Base-by-base conservation (phyloP, 176 grass and related monocot species). In the Musa beccarii region DNA sequence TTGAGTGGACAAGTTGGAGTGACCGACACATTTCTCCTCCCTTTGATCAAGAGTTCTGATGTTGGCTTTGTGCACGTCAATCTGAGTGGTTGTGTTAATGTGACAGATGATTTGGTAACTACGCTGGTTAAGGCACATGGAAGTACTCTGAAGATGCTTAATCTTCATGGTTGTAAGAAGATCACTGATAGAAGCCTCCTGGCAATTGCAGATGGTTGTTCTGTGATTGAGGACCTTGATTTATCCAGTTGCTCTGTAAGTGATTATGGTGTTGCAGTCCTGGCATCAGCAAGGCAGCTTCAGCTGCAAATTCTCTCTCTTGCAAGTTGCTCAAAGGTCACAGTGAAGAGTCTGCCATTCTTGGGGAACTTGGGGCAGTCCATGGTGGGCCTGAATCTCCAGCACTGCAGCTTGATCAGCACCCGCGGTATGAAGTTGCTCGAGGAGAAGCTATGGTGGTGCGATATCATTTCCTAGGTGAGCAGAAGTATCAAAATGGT, bases 91-190 rank as follows among this genome's bases (percentile, higher is more conserved):
- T 93, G 91, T 10, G 86, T 85, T 53, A 91, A 98, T 66, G 71
- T 98, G 29, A 93, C 88, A 14, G 94, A 98, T 79, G 67, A 75
- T 1, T 62, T 84, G 51, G 62, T 89, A 20, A 78, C 82, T 52
- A 68, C 72, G 15, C 74, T 98, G 76, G 94, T 91, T 25, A 98
- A 91, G 78, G 71, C 82, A 13, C 90, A 93, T 53, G 94, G 90
- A 11, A 80, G 21, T 78, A 87, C 83, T 49, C 86, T 98, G 20
- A 74, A 76, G 72, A 83, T 83, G 53, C 88, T 98, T 68, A 89
- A 89, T 62, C 86, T 98, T 22, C 84, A 93, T 75, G 90, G 94
- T 16, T 98, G 94, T 81, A 93, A 85, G 12, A 98, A 93, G 82
- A 79, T 98, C 51, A 91, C 90, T 11, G 94, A 98, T 82, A 89